Evolutionary conservation across 805 yeast genomes (phyloP), one percentile per base, ranked within the genome.

Genomic region (Dipodascopsis uninucleata): DNA sequence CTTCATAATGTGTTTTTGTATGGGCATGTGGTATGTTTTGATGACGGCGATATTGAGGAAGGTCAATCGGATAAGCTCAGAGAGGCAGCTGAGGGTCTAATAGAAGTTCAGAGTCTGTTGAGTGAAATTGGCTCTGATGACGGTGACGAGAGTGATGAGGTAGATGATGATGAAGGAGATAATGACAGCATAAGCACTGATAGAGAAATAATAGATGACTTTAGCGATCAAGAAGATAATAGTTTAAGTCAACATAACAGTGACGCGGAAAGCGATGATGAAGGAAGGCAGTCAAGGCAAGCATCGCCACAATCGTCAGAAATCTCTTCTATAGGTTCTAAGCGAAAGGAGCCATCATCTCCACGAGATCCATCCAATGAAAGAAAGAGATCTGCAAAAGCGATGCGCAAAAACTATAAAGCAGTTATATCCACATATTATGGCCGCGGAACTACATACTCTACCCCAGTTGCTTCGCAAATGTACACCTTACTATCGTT

Each of bases 1-100:
- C 69, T 93, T 53, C 96, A 89, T 62, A 93, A 93, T 61, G 59
- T 93, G 36, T 89, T 85, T 71, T 96, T 95, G 1, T 81, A 90
- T 5, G 78, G 78, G 7, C 72, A 78, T 52, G 77, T 93, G 14
- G 28, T 31, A 5, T 89, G 97, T 63, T 76, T 89, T 49, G 97
- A 89, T 60, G 97, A 90, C 61, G 96, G 96, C 0, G 70, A 71
- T 36, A 72, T 84, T 1, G 85, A 81, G 25, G 76, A 73, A 28
- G 79, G 52, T 10, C 6, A 76, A 39, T 62, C 89, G 41, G 50
- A 49, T 10, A 63, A 67, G 4, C 88, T 83, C 58, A 75, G 72
- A 51, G 65, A 66, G 3, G 89, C 96, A 12, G 89, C 85, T 58
- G 71, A 43, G 6, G 57, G 36, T 28, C 41, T 67, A 32, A 57